Conservation (phyloP, 2,329 filamentous ascomycete species). For the Monosporascus cannonballus region DNA sequence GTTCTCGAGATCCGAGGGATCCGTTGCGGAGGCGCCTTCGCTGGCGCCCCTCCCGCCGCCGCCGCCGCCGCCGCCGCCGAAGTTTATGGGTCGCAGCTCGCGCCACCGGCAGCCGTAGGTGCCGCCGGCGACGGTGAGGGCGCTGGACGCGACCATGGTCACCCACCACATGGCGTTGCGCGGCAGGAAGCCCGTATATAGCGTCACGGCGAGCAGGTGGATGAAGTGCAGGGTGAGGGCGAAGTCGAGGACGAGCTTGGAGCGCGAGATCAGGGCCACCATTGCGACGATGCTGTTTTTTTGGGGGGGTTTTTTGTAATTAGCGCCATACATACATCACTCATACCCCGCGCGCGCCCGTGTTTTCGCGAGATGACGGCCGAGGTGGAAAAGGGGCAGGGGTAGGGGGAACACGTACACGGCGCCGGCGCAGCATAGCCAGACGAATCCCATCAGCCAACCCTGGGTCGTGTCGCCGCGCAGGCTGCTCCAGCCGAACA, state of each 20-base stretch:
- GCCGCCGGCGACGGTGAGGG: slow-evolving; percentile 52
- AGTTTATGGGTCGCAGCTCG: slow-evolving; percentile 82
- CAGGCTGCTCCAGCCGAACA: slow-evolving; percentile 53
- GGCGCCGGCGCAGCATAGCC: slow-evolving; percentile 47
- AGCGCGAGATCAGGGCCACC: slow-evolving; percentile 76
- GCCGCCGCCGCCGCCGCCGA: slow-evolving; percentile 55
- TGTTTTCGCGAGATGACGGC: neutral
- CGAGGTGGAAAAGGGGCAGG: neutral
- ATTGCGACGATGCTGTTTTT: slow-evolving; percentile 69
- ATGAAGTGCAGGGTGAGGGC: slow-evolving; percentile 81
- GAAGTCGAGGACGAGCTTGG: slow-evolving; percentile 93
- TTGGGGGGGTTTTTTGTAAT: neutral
- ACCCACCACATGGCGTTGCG: slow-evolving; percentile 83
- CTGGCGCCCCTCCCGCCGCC: slow-evolving; percentile 26
- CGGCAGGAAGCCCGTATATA: slow-evolving; percentile 75
- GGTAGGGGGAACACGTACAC: slow-evolving; percentile 39
- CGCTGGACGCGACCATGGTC: slow-evolving; percentile 42
- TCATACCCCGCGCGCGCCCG: too few relatives aligned
- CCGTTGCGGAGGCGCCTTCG: slow-evolving; percentile 28
- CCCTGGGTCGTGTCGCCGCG: slow-evolving; percentile 57
- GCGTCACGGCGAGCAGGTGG: slow-evolving; percentile 68
- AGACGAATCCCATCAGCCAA: slow-evolving; percentile 53
- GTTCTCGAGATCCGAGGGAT: slow-evolving; percentile 10
- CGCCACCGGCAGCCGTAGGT: slow-evolving; percentile 90
- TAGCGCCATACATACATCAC: neutral